Evolutionary conservation across 495 filamentous ascomycete species (phyloP).

Genomic region (Trichoderma orchidacearum): DNA sequence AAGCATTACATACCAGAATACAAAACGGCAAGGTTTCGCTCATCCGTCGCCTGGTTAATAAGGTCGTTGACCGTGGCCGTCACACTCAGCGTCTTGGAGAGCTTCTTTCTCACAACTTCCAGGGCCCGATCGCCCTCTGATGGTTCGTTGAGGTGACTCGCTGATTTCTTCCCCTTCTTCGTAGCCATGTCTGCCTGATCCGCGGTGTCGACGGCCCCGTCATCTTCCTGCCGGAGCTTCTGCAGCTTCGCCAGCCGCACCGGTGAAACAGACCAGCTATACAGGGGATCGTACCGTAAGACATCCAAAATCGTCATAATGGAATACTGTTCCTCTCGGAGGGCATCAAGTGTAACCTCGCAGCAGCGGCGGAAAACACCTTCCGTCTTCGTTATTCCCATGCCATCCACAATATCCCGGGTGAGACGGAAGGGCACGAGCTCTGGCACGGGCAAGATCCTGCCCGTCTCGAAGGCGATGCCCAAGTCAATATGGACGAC

Average conservation of each 20-base stretch:
- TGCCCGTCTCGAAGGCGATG: conserved; percentile 91
- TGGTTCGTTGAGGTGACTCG: conserved; percentile 49
- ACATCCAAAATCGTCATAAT: conserved; percentile 98
- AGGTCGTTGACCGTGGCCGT: conserved; percentile 91
- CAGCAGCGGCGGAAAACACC: conserved; percentile 93
- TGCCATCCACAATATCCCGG: conserved; percentile 91
- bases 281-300: conserved; percentile 88
- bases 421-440: conserved; percentile 91
- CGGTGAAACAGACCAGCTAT: conserved; percentile 91
- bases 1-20: conserved; percentile 57
- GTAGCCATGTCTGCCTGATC: conserved; percentile 6
- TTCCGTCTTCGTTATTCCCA: conserved; percentile 91
- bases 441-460: conserved; percentile 84
- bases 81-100: conserved; percentile 85
- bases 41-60: conserved; percentile 90
- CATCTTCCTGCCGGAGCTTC: conserved; percentile 29
- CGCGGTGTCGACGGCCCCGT: conserved; percentile 8
- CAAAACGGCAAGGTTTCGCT: conserved; percentile 79
- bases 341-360: conserved; percentile 88
- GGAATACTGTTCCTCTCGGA: conserved; percentile 81
- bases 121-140: conserved; percentile 86
- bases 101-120: conserved; percentile 85
- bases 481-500: conserved; percentile 95
- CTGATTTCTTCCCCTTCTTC: conserved; percentile 28
- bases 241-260: conserved; percentile 55